A percentile compares a stretch with the other conserved stretches of the same genome.
These are phyloP conservation scores for Albatrellus sp. DNA, from an alignment of 1,284 basidiomycete genomes.

Conservation along the genomic window DNA sequence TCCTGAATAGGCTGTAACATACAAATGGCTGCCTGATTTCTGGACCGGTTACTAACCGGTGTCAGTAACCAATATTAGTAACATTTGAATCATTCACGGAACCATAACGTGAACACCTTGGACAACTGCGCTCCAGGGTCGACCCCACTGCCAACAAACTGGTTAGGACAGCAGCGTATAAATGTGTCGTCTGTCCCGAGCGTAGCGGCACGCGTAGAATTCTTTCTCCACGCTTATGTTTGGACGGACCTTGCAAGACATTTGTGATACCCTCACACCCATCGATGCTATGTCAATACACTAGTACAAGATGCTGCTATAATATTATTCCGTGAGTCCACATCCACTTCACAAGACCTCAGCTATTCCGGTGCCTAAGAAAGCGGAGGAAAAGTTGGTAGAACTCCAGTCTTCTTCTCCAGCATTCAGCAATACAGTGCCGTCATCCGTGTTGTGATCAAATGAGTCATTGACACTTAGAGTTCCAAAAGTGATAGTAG, in stretches of 20 bases:
- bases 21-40: no score
- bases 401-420: constrained; percentile 14
- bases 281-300: no score
- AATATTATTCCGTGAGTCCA: no score
- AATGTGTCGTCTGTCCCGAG: constrained; percentile 20
- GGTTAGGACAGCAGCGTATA: constrained; percentile 49
- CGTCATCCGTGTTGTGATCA: not conserved
- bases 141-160: constrained; percentile 36
- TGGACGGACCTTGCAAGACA: not conserved
- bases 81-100: no score
- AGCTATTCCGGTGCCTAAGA: not conserved
- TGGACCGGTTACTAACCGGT: no score
- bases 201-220: not conserved
- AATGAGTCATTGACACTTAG: not conserved
- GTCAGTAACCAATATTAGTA: no score
- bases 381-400: constrained; percentile 5
- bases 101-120: constrained; percentile 38
- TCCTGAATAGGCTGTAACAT: no score
- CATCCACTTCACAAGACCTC: no score
- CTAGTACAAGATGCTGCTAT: no score
- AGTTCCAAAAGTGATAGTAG: constrained; percentile 1
- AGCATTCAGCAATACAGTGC: not conserved
- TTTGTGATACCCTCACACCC: not conserved
- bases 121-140: constrained; percentile 24
- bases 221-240: not conserved